Evolutionary conservation across 371 early-diverging fungal genomes (phyloP), one percentile per base, ranked within the genome.

Genomic region (Blakeslea trispora): DNA sequence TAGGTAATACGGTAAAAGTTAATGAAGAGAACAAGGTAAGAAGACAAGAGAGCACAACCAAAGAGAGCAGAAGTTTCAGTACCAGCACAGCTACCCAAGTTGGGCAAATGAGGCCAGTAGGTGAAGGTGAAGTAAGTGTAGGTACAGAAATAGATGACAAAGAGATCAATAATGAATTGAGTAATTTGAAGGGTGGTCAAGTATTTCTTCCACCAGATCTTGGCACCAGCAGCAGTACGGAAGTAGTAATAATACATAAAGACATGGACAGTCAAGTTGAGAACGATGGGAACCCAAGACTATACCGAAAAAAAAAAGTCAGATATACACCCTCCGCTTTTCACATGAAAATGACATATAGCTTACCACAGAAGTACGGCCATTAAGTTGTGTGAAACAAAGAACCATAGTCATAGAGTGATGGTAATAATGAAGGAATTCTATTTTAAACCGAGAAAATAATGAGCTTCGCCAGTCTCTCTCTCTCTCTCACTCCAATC

Each of bases 241-340:
- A 87, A 91, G 78, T 95, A 95, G 76, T 92, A 93, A 72, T 89
- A 91, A 77, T 91, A 92, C 94, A 93, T 94, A 64, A 92, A 73
- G 43, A 93, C 91, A 68, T 95, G 95, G n/a, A 95, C 94, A 31
- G 86, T 80, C 78, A 95, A 81, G 78, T 95, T 95, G 46, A 95
- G 78, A 5, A 70, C 63, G 54, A 92, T 87, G 45, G 86, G 86
- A 15, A 90, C 90, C 90, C 90, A 91, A 1, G 85, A 84, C 80
- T 87, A 76, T 14, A 52, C n/a, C n/a, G n/a, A n/a, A n/a, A 13
- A 48, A 31, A 45, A 49, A 23, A 41, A 60, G 47, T 31, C 55
- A 55, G 68, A 63, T 31, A 79, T 53, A 45, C 62, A 59, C 18
- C 59, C n/a, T 24, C 11, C 57, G 71, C 23, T 14, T 50, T 19